Evolutionary conservation across 495 filamentous ascomycete genomes (phyloP), one percentile per base, ranked within the genome.

Genomic region (Penicillium psychrofluorescens): DNA sequence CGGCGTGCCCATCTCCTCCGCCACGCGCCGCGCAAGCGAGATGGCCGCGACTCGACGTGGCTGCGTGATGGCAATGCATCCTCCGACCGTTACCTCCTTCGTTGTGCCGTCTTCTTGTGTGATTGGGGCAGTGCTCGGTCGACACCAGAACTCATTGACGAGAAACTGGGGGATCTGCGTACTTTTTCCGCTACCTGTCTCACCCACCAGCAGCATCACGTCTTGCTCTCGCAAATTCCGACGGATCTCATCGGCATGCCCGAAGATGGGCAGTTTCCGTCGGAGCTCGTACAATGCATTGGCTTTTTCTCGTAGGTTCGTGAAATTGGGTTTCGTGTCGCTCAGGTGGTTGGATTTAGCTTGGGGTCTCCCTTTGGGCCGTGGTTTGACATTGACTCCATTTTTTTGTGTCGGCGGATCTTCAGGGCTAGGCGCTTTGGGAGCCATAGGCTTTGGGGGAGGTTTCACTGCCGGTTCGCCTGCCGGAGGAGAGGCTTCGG

Each of bases 161-260:
- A 99, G 67, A 36, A 95, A 95, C 50, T 97, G 94, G 0, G 90
- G 91, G 9, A 95, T 84, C 61, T 99, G 94, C 1, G 94, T 99
- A 71, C 84, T 90, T 67, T 99, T 99, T 55, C 94, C 94, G 31
- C 85, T 90, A 60, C 94, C 94, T 1, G 94, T 99, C 55, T 95
- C 90, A 64, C 94, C 94, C 15, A 91, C 81, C 28, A 99, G 68
- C 0, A 99, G 70, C 42, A 97, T 72, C 15, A 95, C 77, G 59
- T 96, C 79, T 35, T 85, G 80, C 8, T 81, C 61, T 11, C 68
- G 71, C 13, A 97, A 63, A 5, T 72, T 68, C 27, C 70, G 54
- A 4, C 83, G 80, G 41, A 98, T 90, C 22, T 82, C 76, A 22
- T 80, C 67, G 41, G 78, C 81, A 45, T 86, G 75, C 1, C 70